Evolutionary conservation across 441 rosid genomes (phyloP).

Genomic region (Croton laevigatus): DNA sequence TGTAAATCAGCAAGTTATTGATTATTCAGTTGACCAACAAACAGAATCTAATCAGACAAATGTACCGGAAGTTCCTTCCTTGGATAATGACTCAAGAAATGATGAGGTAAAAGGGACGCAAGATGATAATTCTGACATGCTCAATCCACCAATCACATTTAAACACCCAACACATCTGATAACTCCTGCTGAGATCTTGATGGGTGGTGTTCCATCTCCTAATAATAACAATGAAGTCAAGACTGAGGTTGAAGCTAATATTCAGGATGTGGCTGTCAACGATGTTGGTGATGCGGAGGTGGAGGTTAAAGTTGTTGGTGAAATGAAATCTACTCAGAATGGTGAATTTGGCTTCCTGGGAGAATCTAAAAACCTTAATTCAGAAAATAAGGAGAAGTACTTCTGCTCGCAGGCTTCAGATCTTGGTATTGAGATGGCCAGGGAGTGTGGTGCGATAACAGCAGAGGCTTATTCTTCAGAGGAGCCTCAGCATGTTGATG

Average conservation of each 20-base stretch:
- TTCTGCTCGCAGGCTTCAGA: constrained; percentile 71
- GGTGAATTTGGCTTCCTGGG: constrained; percentile 41
- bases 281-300: constrained; percentile 41
- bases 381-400: constrained; percentile 44
- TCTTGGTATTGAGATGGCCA: constrained; percentile 53
- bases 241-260: constrained; percentile 42
- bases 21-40: constrained; percentile 55
- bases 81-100: constrained; percentile 41
- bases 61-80: constrained; percentile 36
- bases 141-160: constrained; percentile 42
- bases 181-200: constrained; percentile 73
- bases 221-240: constrained; percentile 42
- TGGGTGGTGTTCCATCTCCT: constrained; percentile 55
- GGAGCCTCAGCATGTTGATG: constrained; percentile 34
- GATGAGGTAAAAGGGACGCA: constrained; percentile 41
- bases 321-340: constrained; percentile 42
- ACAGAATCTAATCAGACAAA: constrained; percentile 35
- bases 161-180: constrained; percentile 78
- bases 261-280: constrained; percentile 45
- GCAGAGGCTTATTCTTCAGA: constrained; percentile 40
- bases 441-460: constrained; percentile 45
- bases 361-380: constrained; percentile 34
- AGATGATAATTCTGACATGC: constrained; percentile 42
- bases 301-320: constrained; percentile 65
- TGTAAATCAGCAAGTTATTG: constrained; percentile 37